Evolutionary conservation across 2,329 filamentous ascomycete species (phyloP), one percentile per base, ranked within the genome.

Genomic region (Exophiala alcalophila): DNA sequence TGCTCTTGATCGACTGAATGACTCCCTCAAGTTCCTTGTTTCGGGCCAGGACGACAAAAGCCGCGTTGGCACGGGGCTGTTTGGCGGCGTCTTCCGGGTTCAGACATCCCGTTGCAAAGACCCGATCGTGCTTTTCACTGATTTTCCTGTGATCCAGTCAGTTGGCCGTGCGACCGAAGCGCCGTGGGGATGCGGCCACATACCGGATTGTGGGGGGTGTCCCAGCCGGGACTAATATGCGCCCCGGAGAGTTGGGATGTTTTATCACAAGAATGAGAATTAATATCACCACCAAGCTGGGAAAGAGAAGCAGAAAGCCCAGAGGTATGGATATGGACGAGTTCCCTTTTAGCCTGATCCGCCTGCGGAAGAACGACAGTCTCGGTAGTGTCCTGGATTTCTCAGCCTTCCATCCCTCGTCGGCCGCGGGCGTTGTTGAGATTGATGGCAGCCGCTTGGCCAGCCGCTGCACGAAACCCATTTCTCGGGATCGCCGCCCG

Each of bases 21-120:
- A 98, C 92, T 47, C 92, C 92, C 1, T 95, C 90, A 53, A 98
- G 67, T 69, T 98, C 92, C 73, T 95, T 94, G 64, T 98, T 97
- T 58, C 92, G 77, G 40, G 92, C 92, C 47, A 98, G 77, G 26
- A 98, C 89, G 52, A 98, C 92, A 60, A 98, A 95, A 18, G 88
- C 91, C 48, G 87, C 92, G 61, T 97, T 98, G 56, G 87, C 92
- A 61, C 89, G 80, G 28, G 88, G 87, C 49, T 81, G 76, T 54
- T 79, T 81, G 23, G 82, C 85, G 59, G 94, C 84, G 34, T 85
- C 83, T 35, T 72, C 64, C 7, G 74, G 74, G 55, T 90, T 82
- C 59, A 87, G 77, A 64, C 92, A 98, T 54, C 92, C 92, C 25
- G 82, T 86, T 36, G 89, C 85, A 60, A 98, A 98, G 37, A 96